Percentiles rank a stretch among this genome's conserved stretches.
Evolutionary conservation across 208 protist genomes (phyloP).

Genomic region (Novymonas esmeraldas): DNA sequence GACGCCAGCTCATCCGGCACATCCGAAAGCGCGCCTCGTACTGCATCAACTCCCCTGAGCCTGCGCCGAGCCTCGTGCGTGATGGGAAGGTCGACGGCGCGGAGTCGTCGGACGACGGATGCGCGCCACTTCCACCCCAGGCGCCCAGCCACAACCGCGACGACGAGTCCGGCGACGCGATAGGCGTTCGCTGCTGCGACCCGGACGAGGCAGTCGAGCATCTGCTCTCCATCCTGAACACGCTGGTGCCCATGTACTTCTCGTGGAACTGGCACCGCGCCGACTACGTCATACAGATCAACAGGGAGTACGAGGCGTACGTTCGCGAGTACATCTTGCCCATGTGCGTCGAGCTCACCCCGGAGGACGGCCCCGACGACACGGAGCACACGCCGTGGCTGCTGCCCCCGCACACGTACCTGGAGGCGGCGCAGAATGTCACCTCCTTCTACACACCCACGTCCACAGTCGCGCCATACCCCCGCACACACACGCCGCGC

Average conservation of each 20-base stretch:
- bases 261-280: slow-evolving; percentile 88
- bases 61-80: background rate
- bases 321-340: slow-evolving; percentile 76
- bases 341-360: slow-evolving; percentile 54
- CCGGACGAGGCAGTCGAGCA: slow-evolving; percentile 68
- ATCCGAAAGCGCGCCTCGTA: slow-evolving; percentile 46
- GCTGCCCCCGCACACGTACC: slow-evolving; percentile 35
- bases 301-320: slow-evolving; percentile 80
- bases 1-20: slow-evolving; percentile 41
- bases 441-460: slow-evolving; percentile 20
- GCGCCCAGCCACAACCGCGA: slow-evolving; percentile 1
- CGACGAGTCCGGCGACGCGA: slow-evolving; percentile 7
- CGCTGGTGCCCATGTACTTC: slow-evolving; percentile 85
- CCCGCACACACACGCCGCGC: background rate
- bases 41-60: slow-evolving; percentile 18
- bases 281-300: slow-evolving; percentile 86
- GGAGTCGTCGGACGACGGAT: slow-evolving; percentile 4
- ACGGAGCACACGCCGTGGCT: slow-evolving; percentile 43
- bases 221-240: slow-evolving; percentile 77
- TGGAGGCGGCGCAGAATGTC: slow-evolving; percentile 17
- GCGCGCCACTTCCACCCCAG: background rate
- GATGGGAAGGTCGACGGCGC: slow-evolving; percentile 11
- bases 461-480: background rate
- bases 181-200: slow-evolving; percentile 37
- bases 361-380: slow-evolving; percentile 65